Evolutionary conservation across 306 rosid species (phyloP), one percentile per base, ranked within the genome.

Genomic region (Pyrus pyrifolia): DNA sequence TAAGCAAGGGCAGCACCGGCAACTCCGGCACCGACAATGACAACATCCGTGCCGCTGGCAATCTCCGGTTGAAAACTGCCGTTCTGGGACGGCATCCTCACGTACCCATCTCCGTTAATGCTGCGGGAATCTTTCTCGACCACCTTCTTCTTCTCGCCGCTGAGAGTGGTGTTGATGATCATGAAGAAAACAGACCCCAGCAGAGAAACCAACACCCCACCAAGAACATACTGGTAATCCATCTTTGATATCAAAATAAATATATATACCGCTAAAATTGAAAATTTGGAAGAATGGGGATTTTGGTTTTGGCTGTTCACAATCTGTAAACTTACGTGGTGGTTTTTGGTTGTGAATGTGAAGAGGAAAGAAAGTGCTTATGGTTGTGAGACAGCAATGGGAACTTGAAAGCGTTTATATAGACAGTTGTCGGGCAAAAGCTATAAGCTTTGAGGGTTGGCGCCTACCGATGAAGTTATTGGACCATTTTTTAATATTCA

Each of bases 1-100:
- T 85, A 86, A 86, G 98, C 93, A 70, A 93, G 93, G 79, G 98
- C 98, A 11, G 97, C 88, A 29, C 98, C 98, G 51, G 97, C 96
- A 74, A 93, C 98, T 1, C 97, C 98, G 42, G 97, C 98, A 57
- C 98, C 97, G 6, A 93, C 97, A 68, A 91, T 81, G 81, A 93
- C 79, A 49, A 93, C 80, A 35, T 91, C 93, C 0, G 82, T 42
- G 1, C 57, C 30, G 22, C 45, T 73, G 71, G 18, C 74, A 33
- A 79, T 71, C 33, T 78, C 78, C 35, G 71, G 68, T 30, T 33
- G 70, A 4, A 15, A 78, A 4, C 4, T 30, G 13, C 55, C 78
- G 31, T 35, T 59, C 5, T 23, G 14, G 58, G 68, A 38, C 25
- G 75, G 60, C 30, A 29, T 22, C 67, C 57, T 62, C 3, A 29